A percentile compares a stretch with the other conserved stretches of the same genome.
phyloP scores from a whole-genome alignment of 352 stramenopile species.

The Globisporangium parvum region DNA sequence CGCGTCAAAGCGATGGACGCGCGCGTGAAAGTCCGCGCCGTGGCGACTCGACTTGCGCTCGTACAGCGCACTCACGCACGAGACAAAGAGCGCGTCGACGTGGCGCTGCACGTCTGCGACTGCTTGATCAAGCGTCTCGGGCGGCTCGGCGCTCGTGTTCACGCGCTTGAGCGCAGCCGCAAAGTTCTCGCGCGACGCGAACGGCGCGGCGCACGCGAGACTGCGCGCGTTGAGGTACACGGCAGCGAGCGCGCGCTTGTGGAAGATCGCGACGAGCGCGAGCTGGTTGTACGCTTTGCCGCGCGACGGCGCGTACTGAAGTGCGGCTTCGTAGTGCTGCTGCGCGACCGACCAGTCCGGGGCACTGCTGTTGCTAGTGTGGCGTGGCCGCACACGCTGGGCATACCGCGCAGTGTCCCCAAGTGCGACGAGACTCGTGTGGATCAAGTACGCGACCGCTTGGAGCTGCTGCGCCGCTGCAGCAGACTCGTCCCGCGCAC shows the following conservation, averaged over 20 bases:
- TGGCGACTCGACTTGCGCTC: background rate
- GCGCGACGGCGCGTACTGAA: constrained; percentile 30
- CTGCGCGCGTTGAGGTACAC: constrained; percentile 44
- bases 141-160: background rate
- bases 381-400: constrained; percentile 18
- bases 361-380: background rate
- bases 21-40: background rate
- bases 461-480: constrained; percentile 3
- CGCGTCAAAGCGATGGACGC: background rate
- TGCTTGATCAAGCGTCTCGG: background rate
- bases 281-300: constrained; percentile 64
- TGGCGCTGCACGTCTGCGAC: constrained; percentile 4
- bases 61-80: constrained; percentile 4
- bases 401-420: constrained; percentile 42
- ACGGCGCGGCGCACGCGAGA: constrained; percentile 32
- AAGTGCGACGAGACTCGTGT: constrained; percentile 39
- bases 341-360: constrained; percentile 24
- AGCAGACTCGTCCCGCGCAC: background rate
- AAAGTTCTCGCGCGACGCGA: constrained; percentile 33
- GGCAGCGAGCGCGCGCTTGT: constrained; percentile 25
- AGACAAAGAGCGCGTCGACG: constrained; percentile 9
- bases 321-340: constrained; percentile 30
- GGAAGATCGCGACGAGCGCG: constrained; percentile 32
- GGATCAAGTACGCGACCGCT: constrained; percentile 27
- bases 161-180: constrained; percentile 20